Conservation (phyloP, 2,329 filamentous ascomycete species). For the Fusarium sp. region DNA sequence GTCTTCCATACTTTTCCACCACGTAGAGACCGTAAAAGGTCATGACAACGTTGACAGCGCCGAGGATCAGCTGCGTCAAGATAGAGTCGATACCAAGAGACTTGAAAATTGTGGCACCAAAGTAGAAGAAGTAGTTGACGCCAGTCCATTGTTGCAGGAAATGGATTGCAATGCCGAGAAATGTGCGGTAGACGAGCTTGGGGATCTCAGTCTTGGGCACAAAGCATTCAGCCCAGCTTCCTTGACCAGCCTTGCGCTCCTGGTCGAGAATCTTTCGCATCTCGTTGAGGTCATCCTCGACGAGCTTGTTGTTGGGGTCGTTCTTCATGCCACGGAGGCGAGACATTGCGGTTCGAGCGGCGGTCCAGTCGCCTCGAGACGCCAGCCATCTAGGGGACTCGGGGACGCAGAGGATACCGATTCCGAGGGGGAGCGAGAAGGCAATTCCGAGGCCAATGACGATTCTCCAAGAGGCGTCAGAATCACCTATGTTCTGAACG, state of each 20-base stretch:
- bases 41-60: conserved; percentile 73
- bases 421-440: conserved; percentile 62
- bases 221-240: conserved; percentile 70
- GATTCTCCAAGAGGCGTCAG: conserved; percentile 67
- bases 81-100: conserved; percentile 75
- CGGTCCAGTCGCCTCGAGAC: conserved; percentile 57
- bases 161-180: conserved; percentile 72
- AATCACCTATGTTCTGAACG: conserved; percentile 54
- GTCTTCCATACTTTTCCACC: conserved; percentile 75
- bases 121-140: conserved; percentile 72
- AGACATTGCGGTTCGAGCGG: conserved; percentile 61
- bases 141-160: conserved; percentile 76
- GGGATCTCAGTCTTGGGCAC: conserved; percentile 61
- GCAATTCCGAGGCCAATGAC: conserved; percentile 67
- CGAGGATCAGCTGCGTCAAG: conserved; percentile 74
- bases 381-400: conserved; percentile 69
- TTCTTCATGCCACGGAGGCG: conserved; percentile 63
- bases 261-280: conserved; percentile 61
- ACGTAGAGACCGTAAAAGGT: conserved; percentile 76
- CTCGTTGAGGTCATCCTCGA: conserved; percentile 64
- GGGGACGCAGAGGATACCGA: conserved; percentile 64
- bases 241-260: conserved; percentile 56
- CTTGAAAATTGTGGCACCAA: conserved; percentile 74
- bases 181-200: conserved; percentile 71
- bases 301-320: conserved; percentile 54